Base-by-base conservation (phyloP, 805 yeast genomes). In the Ogataea minuta region DNA sequence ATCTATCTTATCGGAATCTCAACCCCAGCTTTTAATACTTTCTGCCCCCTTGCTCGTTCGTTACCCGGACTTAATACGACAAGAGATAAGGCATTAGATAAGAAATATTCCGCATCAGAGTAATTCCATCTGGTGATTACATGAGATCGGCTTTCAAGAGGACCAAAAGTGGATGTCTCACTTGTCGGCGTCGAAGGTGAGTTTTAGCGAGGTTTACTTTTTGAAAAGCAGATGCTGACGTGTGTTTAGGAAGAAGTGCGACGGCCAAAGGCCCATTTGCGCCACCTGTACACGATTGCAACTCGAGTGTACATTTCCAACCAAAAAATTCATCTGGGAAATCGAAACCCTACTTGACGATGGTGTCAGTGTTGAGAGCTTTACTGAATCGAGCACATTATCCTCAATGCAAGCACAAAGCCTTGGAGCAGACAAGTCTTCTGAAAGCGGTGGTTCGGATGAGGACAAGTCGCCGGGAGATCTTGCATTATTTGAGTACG, bases 171-270 rank as follows among this genome's bases (percentile, higher is more conserved):
- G 44, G 44, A 4, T 41, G 44, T 29, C 21, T 41, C 10, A 36
- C 44, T 9, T 41, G 44, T 23, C 29, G 44, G 3, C 13, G 29
- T 10, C 29, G 44, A 25, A 35, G 29, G 44, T 41, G 31, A 10
- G 44, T 40, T 10, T 16, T 27, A 4, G 6, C 7, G 21, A 23
- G 15, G 5, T 23, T 12, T 15, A 30, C 9, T 10, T 8, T 34
- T 16, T 12, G n/a, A 11, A n/a, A 13, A 9, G 30, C 39, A 10
- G 6, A 28, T 27, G 12, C 39, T 34, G 28, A 27, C 33, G 4
- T n/a, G 10, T 16, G 9, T 11, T 11, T 13, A 41, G 41, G 19
- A 41, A 41, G 27, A 32, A 36, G 21, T 41, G 45, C 32, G 45
- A 36, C 25, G 32, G 25, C 6, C 12, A 7, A 17, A 11, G 9